Base-by-base conservation (phyloP, 208 protist genomes). In the Sergeia podlipaevii region DNA sequence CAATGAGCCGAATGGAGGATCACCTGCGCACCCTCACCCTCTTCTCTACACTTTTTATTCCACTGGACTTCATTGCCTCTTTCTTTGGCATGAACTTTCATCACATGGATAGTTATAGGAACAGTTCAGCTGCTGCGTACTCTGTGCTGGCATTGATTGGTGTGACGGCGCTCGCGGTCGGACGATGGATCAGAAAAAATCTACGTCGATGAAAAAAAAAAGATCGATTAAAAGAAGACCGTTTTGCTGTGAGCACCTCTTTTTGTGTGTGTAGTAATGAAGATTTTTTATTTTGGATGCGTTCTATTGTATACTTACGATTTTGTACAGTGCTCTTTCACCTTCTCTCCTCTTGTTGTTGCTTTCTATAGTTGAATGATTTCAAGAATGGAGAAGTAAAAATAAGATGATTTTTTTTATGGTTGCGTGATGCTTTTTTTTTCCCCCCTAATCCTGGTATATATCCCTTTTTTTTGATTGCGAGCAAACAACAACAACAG, bases 41-140 rank as follows among this genome's bases (percentile, higher is more conserved):
- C 24, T 90, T 91, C 43, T 78, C 65, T 15, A 85, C 72, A 4
- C 46, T 81, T 7, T 86, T 86, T 44, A 80, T 82, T 7, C 69
- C 82, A 3, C 49, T 86, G 1, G 66, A 78, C 42, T 85, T 90
- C 37, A 69, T 86, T 24, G 52, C 61, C 42, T 70, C 67, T 1
- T 73, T 62, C 37, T 72, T 67, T 41, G 69, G 74, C 15, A 79
- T 72, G 39, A 68, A 71, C 32, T 78, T 84, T 43, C 33, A 51
- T 7, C 51, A 42, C 30, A 10, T 71, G 7, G 3, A 23, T 17
- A 52, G 15, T 23, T 52, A 13, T 43, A 27, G 20, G 20, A 74
- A 2, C 60, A 52, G 23, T 18, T 52, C 11, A 10, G 2, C 27
- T 43, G 17, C 15, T 11, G 48, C 70, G 37, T 60, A 49, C 24